phyloP scores from a whole-genome alignment of 208 protist genomes.

The Trypanosoma grayi region DNA sequence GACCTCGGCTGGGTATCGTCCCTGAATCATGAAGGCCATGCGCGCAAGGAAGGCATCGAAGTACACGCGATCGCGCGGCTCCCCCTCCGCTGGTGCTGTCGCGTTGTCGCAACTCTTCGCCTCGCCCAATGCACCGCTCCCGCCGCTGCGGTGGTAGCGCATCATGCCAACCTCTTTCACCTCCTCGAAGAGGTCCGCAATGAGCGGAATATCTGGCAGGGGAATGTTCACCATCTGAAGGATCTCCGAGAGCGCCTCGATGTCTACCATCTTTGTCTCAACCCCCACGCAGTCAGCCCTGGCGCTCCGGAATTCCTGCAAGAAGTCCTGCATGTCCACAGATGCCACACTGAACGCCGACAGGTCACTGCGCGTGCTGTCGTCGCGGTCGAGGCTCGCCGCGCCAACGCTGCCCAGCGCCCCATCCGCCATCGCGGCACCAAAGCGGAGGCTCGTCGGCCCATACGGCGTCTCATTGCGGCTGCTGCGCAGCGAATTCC shows the following conservation, averaged over 20 bases:
- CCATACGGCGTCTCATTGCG: slow-evolving; percentile 18
- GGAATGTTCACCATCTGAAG: slow-evolving; percentile 53
- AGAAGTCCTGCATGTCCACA: slow-evolving; percentile 66
- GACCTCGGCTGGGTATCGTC: slow-evolving; percentile 60
- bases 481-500: slow-evolving; percentile 22
- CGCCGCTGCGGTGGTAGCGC: not conserved
- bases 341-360: slow-evolving; percentile 58
- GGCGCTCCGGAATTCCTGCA: slow-evolving; percentile 60
- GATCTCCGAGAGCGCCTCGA: slow-evolving; percentile 59
- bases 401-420: not conserved
- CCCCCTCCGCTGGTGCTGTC: not conserved
- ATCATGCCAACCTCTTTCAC: slow-evolving; percentile 25
- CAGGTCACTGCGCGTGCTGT: slow-evolving; percentile 46
- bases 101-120: not conserved
- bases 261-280: slow-evolving; percentile 31
- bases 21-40: slow-evolving; percentile 72
- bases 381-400: slow-evolving; percentile 23
- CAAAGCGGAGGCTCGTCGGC: slow-evolving; percentile 12
- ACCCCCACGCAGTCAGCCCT: slow-evolving; percentile 54
- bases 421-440: not conserved
- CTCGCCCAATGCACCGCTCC: not conserved
- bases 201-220: slow-evolving; percentile 41
- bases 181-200: slow-evolving; percentile 72
- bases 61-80: slow-evolving; percentile 29
- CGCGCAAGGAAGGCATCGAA: slow-evolving; percentile 77